A percentile compares a stretch with the other conserved stretches of the same genome.
Evolutionary conservation across 805 yeast species (phyloP).

Genomic region (Yamadazyma paraphyllophila): DNA sequence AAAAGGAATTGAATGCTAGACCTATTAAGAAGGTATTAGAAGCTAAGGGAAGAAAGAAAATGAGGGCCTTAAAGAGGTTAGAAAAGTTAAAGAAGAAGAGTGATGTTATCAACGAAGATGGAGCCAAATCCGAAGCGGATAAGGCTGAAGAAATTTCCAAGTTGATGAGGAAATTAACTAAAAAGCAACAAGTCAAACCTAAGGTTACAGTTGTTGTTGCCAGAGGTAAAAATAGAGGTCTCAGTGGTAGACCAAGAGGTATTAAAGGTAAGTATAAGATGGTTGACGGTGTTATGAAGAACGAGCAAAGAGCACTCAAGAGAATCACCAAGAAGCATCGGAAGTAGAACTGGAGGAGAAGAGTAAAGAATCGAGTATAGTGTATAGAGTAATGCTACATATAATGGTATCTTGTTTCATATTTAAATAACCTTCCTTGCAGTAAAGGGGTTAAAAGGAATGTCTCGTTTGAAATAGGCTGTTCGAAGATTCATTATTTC

Average conservation of each 20-base stretch:
- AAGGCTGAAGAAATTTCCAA: conserved; percentile 90
- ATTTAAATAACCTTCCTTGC: no score
- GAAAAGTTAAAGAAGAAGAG: conserved; percentile 92
- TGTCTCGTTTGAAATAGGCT: no score
- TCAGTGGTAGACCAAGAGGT: conserved; percentile 95
- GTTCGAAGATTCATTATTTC: no score
- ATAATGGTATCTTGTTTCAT: neutral
- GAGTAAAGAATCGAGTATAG: neutral
- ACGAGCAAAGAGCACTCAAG: conserved; percentile 89
- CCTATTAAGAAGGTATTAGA: conserved; percentile 99
- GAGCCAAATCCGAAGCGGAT: conserved; percentile 84
- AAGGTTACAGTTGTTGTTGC: conserved; percentile 90
- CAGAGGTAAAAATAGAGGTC: conserved; percentile 76
- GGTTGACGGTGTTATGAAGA: conserved; percentile 98
- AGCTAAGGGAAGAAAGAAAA: conserved; percentile 93
- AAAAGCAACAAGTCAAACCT: conserved; percentile 70
- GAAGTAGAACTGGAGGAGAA: conserved; percentile 28
- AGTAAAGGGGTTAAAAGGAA: no score
- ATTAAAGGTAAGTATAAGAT: conserved; percentile 96
- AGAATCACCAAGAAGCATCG: conserved; percentile 86
- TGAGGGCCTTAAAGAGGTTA: conserved; percentile 83
- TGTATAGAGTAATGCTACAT: neutral
- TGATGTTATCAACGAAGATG: conserved; percentile 85
- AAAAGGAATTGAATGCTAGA: conserved; percentile 79
- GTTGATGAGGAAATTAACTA: conserved; percentile 76